These are phyloP conservation scores for Noccaea bulbosa DNA, from an alignment of 345 rosid species.

Conservation along the genomic window DNA sequence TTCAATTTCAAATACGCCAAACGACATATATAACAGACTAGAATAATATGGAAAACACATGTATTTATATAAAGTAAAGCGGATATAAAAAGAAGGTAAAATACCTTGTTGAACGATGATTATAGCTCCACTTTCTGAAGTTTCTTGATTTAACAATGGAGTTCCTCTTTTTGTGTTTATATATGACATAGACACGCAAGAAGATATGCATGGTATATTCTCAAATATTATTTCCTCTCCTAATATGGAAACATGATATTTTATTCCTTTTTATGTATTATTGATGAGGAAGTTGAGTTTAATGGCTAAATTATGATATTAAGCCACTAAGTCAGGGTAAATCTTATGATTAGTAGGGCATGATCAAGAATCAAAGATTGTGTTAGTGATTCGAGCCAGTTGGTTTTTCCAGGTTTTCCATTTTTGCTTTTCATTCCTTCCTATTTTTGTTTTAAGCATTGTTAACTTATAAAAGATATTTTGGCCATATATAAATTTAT, in stretches of 20 bases:
- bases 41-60: conserved; percentile 6
- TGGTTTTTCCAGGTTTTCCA: neutral
- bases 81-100: conserved; percentile 5
- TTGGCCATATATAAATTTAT: too few species aligned
- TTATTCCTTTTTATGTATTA: conserved; percentile 16
- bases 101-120: conserved; percentile 31
- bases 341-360: neutral
- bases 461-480: too few species aligned
- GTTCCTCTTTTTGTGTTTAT: conserved; percentile 38
- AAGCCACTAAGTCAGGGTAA: conserved; percentile 26
- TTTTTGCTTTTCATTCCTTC: neutral
- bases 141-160: conserved; percentile 42
- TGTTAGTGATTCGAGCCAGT: conserved; percentile 13
- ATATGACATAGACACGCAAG: conserved; percentile 15
- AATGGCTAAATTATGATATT: neutral
- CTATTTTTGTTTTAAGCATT: too few species aligned
- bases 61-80: conserved; percentile 5
- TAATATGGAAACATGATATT: conserved; percentile 24
- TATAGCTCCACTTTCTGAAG: conserved; percentile 38
- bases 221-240: conserved; percentile 28
- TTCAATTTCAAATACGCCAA: neutral
- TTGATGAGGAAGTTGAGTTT: conserved; percentile 28
- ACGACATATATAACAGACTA: neutral
- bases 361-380: conserved; percentile 17
- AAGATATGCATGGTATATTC: conserved; percentile 17